phyloP scores from a whole-genome alignment of 1,284 basidiomycete genomes.

The Moniliella sp. region DNA sequence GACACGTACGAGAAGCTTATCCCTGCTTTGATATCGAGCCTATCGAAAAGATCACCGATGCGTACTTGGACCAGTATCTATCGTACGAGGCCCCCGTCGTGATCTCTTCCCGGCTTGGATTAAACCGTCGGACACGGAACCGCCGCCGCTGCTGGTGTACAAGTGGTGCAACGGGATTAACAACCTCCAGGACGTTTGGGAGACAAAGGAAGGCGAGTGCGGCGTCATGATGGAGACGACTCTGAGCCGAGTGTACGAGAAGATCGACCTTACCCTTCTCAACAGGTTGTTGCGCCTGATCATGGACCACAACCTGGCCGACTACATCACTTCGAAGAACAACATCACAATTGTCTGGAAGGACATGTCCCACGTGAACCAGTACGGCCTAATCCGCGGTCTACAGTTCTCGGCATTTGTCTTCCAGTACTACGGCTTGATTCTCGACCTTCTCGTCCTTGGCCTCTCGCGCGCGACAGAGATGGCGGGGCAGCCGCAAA shows the following conservation, averaged over 20 bases:
- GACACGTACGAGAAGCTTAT: slow-evolving; percentile 31
- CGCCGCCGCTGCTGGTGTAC: slow-evolving; percentile 31
- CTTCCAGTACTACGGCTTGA: slow-evolving; percentile 33
- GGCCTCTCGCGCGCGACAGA: slow-evolving; percentile 30
- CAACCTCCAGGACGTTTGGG: slow-evolving; percentile 29
- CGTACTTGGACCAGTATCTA: slow-evolving; percentile 32
- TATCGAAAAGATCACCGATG: slow-evolving; percentile 34
- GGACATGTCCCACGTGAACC: slow-evolving; percentile 34
- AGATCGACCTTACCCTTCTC: slow-evolving; percentile 32
- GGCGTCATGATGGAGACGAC: slow-evolving; percentile 33
- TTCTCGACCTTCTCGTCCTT: slow-evolving; percentile 29
- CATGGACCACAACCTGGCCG: slow-evolving; percentile 33
- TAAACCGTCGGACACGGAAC: slow-evolving; percentile 32
- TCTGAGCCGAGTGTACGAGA: slow-evolving; percentile 30
- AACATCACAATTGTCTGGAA: slow-evolving; percentile 33
- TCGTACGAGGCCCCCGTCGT: slow-evolving; percentile 33
- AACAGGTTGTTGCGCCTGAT: slow-evolving; percentile 31
- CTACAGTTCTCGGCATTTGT: slow-evolving; percentile 32
- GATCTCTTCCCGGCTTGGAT: slow-evolving; percentile 34
- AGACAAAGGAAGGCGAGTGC: slow-evolving; percentile 30
- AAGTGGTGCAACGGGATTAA: slow-evolving; percentile 34
- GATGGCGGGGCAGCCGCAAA: slow-evolving; percentile 29
- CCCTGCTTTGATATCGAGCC: slow-evolving; percentile 33
- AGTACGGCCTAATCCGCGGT: slow-evolving; percentile 31
- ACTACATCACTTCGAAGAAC: slow-evolving; percentile 32